These are phyloP conservation scores for Otatea glauca DNA, from an alignment of 176 grass and related monocot species.

Conservation along the genomic window DNA sequence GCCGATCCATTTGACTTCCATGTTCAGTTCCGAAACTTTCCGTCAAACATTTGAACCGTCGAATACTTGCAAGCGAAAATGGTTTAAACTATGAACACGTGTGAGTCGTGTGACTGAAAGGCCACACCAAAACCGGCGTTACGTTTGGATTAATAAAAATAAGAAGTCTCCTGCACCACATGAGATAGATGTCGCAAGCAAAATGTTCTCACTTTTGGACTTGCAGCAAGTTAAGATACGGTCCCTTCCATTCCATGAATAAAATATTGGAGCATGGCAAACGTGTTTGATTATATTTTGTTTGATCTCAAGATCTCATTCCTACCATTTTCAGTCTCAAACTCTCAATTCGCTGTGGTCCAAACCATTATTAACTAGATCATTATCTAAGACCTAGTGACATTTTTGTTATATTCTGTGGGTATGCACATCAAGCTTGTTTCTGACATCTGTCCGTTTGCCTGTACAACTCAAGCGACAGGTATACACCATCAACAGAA, in stretches of 20 bases:
- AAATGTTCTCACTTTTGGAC: neutral
- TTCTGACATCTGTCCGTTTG: neutral
- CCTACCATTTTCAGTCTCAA: neutral
- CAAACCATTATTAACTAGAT: neutral
- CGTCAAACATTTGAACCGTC: neutral
- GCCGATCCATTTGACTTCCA: neutral
- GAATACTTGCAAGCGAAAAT: neutral
- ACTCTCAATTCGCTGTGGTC: conserved; percentile 9
- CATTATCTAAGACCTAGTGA: neutral
- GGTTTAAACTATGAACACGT: neutral
- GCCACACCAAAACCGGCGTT: neutral
- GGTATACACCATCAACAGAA: neutral
- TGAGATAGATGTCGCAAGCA: neutral
- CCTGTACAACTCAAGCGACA: neutral
- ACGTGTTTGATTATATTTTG: conserved; percentile 28
- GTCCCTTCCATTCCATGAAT: neutral
- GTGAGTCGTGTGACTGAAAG: too few species aligned
- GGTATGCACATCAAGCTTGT: too few species aligned
- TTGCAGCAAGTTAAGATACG: neutral
- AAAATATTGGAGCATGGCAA: conserved; percentile 12
- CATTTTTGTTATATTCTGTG: neutral
- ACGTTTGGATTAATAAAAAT: neutral
- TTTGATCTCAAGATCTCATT: neutral
- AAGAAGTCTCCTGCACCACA: neutral
- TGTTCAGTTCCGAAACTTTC: conserved; percentile 17